phyloP scores from a whole-genome alignment of 192 early-diverging fungal genomes.

The Helicostylum pulchrum region DNA sequence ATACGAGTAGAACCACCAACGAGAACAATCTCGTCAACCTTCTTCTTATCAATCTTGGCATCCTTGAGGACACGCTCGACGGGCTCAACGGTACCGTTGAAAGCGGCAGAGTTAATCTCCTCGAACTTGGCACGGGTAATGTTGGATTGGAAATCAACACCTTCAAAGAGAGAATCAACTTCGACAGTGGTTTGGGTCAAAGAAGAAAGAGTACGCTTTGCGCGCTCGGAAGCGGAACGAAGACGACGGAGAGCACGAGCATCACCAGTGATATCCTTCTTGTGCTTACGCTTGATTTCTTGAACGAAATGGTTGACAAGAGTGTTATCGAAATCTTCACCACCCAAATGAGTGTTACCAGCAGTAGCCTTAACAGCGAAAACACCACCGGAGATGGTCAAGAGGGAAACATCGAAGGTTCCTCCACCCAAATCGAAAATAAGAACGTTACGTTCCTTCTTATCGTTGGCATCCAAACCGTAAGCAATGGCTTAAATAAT shows the following conservation, averaged over 20 bases:
- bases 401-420: conserved; percentile 97
- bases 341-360: conserved; percentile 97
- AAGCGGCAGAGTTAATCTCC: conserved; percentile 63
- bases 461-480: conserved; percentile 89
- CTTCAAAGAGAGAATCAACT: conserved; percentile 75
- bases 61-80: conserved; percentile 73
- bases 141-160: conserved; percentile 70
- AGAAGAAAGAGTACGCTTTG: conserved; percentile 76
- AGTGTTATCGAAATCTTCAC: conserved; percentile 98
- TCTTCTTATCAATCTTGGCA: conserved; percentile 70
- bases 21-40: conserved; percentile 88
- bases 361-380: conserved; percentile 94
- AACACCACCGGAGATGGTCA: conserved; percentile 94
- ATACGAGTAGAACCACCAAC: conserved; percentile 99
- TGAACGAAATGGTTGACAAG: conserved; percentile 88
- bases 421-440: conserved; percentile 98
- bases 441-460: conserved; percentile 86
- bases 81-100: conserved; percentile 70
- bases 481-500: conserved; percentile 76
- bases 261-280: conserved; percentile 69
- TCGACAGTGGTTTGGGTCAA: conserved; percentile 66
- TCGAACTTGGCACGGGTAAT: conserved; percentile 82
- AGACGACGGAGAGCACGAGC: conserved; percentile 72
- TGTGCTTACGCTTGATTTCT: conserved; percentile 73
- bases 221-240: conserved; percentile 72